These are phyloP conservation scores for Epichloe gansuensis DNA, from an alignment of 2,329 filamentous ascomycete genomes.

Conservation along the genomic window DNA sequence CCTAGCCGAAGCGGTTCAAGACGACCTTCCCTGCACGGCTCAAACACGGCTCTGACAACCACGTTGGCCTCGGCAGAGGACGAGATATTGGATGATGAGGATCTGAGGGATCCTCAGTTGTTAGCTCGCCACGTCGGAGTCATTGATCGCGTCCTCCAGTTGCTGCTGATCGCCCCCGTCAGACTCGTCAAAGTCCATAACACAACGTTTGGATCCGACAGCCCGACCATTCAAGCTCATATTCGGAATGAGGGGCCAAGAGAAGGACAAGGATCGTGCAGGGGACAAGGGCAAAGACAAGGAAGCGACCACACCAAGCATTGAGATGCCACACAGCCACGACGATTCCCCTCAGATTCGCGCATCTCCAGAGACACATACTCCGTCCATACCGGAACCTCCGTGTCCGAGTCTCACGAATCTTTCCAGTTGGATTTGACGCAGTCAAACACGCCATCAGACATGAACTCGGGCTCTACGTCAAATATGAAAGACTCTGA, in stretches of 20 bases:
- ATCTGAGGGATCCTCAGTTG: conserved; percentile 37
- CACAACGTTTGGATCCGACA: conserved; percentile 65
- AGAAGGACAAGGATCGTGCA: conserved; percentile 21
- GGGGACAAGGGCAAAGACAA: conserved; percentile 28
- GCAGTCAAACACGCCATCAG: conserved; percentile 45
- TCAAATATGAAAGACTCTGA: conserved; percentile 37
- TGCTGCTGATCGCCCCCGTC: conserved; percentile 2
- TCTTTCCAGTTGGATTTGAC: conserved; percentile 43
- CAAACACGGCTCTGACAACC: conserved; percentile 50
- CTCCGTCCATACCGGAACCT: conserved; percentile 46
- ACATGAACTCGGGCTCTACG: conserved; percentile 31
- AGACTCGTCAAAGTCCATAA: conserved; percentile 28
- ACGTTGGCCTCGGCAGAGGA: conserved; percentile 52
- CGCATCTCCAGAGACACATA: conserved; percentile 44
- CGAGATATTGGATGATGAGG: conserved; percentile 48
- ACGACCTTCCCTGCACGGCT: conserved; percentile 69
- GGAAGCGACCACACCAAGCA: conserved; percentile 24
- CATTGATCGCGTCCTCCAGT: conserved; percentile 62
- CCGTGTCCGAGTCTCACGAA: conserved; percentile 48
- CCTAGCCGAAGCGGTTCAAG: conserved; percentile 59
- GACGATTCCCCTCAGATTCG: conserved; percentile 39
- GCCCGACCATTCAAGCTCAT: conserved; percentile 80
- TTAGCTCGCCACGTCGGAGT: conserved; percentile 50
- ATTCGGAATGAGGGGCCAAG: conserved; percentile 32
- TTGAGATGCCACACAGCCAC: conserved; percentile 23